phyloP scores from a whole-genome alignment of 768 basidiomycete species.

The Tricholoma sp. region DNA sequence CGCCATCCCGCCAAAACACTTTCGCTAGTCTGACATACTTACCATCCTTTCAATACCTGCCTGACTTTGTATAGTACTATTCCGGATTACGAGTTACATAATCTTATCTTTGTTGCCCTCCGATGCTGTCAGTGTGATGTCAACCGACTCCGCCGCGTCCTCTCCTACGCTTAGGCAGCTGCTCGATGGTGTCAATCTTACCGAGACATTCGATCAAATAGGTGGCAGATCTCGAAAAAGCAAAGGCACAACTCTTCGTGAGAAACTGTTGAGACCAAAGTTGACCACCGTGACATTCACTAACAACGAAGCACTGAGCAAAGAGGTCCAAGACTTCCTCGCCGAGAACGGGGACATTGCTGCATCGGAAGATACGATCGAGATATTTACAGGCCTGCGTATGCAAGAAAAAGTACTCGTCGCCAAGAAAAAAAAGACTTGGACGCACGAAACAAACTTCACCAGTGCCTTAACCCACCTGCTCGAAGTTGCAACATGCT shows the following conservation, averaged over 20 bases:
- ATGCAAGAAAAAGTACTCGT: not conserved
- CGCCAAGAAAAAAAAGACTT: not conserved
- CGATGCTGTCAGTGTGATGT: not conserved
- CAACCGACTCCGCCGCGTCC: not conserved
- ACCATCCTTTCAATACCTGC: too few relatives aligned
- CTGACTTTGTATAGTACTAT: too few relatives aligned
- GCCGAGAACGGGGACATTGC: not conserved
- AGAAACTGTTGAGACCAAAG: not conserved
- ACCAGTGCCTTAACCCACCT: not conserved
- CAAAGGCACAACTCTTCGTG: not conserved
- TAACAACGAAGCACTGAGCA: not conserved
- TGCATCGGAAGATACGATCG: not conserved
- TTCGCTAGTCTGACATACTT: too few relatives aligned
- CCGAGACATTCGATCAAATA: not conserved
- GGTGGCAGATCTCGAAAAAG: not conserved
- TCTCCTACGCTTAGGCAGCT: not conserved
- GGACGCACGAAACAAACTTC: not conserved
- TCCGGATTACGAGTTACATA: too few relatives aligned
- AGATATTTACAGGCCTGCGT: not conserved
- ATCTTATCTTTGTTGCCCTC: not conserved
- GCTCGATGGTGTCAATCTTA: not conserved
- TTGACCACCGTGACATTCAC: not conserved
- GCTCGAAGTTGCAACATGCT: not conserved
- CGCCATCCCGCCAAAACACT: not conserved
- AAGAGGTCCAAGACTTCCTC: not conserved